Evolutionary conservation across 2,329 filamentous ascomycete genomes (phyloP).

Genomic region (Nemania bipapillata): DNA sequence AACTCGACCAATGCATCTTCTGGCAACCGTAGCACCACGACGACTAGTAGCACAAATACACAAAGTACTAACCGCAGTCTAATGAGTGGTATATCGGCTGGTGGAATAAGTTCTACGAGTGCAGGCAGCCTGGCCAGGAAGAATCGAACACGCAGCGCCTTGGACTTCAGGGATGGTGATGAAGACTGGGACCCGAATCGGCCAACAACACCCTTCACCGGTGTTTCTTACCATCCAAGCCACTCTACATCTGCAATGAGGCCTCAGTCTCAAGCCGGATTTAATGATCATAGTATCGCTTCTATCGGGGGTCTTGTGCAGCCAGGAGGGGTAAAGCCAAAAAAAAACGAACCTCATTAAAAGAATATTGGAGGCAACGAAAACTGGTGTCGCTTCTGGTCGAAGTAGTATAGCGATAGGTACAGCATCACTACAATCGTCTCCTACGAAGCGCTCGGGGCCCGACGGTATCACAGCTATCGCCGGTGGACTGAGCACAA

Average conservation of each 20-base stretch:
- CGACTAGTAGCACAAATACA: slow-evolving; percentile 74
- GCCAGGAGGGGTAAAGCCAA: slow-evolving; percentile 69
- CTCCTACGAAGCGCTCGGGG: slow-evolving; percentile 57
- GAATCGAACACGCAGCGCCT: slow-evolving; percentile 73
- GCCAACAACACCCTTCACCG: slow-evolving; percentile 74
- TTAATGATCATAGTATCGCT: slow-evolving; percentile 71
- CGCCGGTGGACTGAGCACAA: slow-evolving; percentile 56
- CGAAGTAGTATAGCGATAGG: slow-evolving; percentile 82
- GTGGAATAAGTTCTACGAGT: slow-evolving; percentile 92
- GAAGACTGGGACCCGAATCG: slow-evolving; percentile 62
- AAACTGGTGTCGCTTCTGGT: slow-evolving; percentile 90
- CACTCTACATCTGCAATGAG: slow-evolving; percentile 71
- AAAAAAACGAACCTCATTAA: slow-evolving; percentile 93
- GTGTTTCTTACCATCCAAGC: slow-evolving; percentile 90
- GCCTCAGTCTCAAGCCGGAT: slow-evolving; percentile 74
- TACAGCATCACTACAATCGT: slow-evolving; percentile 56
- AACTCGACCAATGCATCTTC: slow-evolving; percentile 82
- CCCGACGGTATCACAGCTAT: slow-evolving; percentile 59
- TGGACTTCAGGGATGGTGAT: slow-evolving; percentile 67
- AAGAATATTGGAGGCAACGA: slow-evolving; percentile 92
- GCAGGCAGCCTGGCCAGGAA: slow-evolving; percentile 90
- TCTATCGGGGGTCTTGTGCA: slow-evolving; percentile 80
- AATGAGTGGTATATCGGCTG: slow-evolving; percentile 93
- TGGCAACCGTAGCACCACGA: slow-evolving; percentile 73
- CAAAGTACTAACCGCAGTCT: slow-evolving; percentile 84